Percentiles rank a stretch among this genome's conserved stretches.
Evolutionary conservation across 148 eudicot genomes (phyloP).

Genomic region (Amaranthus cruentus): DNA sequence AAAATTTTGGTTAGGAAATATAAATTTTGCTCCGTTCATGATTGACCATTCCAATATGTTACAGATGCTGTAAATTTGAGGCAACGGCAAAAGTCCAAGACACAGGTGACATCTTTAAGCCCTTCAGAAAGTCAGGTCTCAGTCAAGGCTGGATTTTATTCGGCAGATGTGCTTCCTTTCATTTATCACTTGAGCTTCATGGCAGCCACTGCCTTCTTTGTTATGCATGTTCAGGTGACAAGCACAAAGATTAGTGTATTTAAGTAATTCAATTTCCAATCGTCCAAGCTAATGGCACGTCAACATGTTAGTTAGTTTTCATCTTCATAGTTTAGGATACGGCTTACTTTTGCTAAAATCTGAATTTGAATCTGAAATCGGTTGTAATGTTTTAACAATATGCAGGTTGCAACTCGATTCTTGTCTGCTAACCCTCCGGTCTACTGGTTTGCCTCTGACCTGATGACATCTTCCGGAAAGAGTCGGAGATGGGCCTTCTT

Average conservation of each 20-base stretch:
- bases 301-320: neutral
- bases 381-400: slow-evolving; percentile 3
- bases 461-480: slow-evolving; percentile 36
- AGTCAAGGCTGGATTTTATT: slow-evolving; percentile 29
- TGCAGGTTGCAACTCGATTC: slow-evolving; percentile 89
- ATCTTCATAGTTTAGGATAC: too few species aligned
- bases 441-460: slow-evolving; percentile 79
- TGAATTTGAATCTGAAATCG: neutral
- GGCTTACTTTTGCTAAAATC: neutral
- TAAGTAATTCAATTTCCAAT: too few species aligned
- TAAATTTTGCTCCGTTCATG: neutral
- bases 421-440: slow-evolving; percentile 89
- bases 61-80: slow-evolving; percentile 44
- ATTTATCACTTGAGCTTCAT: slow-evolving; percentile 80
- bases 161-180: slow-evolving; percentile 55
- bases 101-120: slow-evolving; percentile 16
- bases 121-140: slow-evolving; percentile 27
- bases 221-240: slow-evolving; percentile 92
- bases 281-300: too few species aligned
- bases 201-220: slow-evolving; percentile 74
- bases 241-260: too few species aligned
- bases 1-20: too few species aligned
- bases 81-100: slow-evolving; percentile 35
- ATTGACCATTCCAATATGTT: slow-evolving; percentile 8
- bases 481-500: slow-evolving; percentile 55